Base-by-base conservation (phyloP, 1,139 yeast species). In the Suhomyces bokatorum region DNA sequence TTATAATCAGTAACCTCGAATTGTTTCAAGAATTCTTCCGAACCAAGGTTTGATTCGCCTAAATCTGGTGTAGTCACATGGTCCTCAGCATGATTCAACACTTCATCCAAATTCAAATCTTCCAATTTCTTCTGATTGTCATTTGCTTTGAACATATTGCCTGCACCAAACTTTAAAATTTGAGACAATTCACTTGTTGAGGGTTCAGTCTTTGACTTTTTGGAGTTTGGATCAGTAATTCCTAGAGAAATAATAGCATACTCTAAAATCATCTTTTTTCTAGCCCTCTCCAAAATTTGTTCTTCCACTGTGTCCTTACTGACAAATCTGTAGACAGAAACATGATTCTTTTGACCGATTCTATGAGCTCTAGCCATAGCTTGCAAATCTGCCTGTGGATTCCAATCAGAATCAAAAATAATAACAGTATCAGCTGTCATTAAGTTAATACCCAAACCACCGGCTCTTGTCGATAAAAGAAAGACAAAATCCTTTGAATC, bases 321-420 rank as follows among this genome's bases (percentile, higher is more conserved):
- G 17, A 93, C 98, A 69, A 95, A 88, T 61, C 99, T 77, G 64
- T 95, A 95, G 16, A 93, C 98, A 80, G 90, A 88, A 37, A 93
- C 99, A 67, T 93, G 99, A 57, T 88, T 90, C 66, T 93, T 93
- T 65, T 93, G 99, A 13, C 99, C 99, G 60, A 93, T 93, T 74
- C 99, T 84, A 69, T 93, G 99, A 3, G 99, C 99, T 69, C 99
- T 83, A 0, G 99, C 99, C 99, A 95, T 95, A 4, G 99, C 99
- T 68, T 93, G 98, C 55, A 91, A 72, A 76, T 91, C 99, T 1
- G 98, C 98, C 67, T 93, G 98, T 1, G 98, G 98, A 61, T 93
- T 93, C 99, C 99, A 93, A 70, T 93, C 99, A 11, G 97, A 87
- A 68, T 93, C 99, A 67, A 93, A 93, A 36, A 93, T 90, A 55